Base-by-base conservation (phyloP, 1,284 basidiomycete species). In the Volvariella surrecta region DNA sequence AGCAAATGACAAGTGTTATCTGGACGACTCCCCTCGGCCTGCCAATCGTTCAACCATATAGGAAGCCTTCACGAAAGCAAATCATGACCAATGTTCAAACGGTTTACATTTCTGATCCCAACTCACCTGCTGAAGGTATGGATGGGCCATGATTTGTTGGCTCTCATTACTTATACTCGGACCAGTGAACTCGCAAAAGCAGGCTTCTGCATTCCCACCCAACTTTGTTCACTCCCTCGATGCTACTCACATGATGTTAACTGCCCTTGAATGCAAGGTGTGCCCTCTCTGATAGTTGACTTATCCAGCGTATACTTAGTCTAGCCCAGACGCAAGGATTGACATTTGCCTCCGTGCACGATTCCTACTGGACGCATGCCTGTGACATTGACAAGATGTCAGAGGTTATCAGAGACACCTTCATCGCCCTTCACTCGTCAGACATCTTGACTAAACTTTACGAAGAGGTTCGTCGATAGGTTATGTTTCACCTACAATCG, bases 321-420 rank as follows among this genome's bases (percentile, higher is more conserved):
- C 18, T 16, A 30, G 17, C 40, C n/a, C 46, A 88, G 82, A 73
- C 79, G 15, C 73, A 76, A 55, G 72, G 70, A 39, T 60, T 96
- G 47, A 85, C 84, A 0, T 98, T 98, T 59, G 95, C 94, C 0
- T 89, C 91, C 2, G 96, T 99, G 10, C 95, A 99, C 63, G 96
- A 99, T 61, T 97, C 93, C 1, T 99, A 98, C 68, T 99, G 95
- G 95, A 98, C 95, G 4, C 95, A 99, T 59, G 89, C 95, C 0
- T 76, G 71, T 31, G 79, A 77, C 49, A 88, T 98, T 48, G 90
- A 97, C 62, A 69, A 79, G 44, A 96, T 99, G 92, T 89, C 89
- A 0, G 72, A 72, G 39, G 74, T 89, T 53, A 94, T 99, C 53
- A 85, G 95, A 21, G 89, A 95, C 41, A 91, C 90, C 0, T 99